A percentile compares a stretch with the other conserved stretches of the same genome.
phyloP scores from a whole-genome alignment of 306 rosid species.

The Rubus parviflorus region DNA sequence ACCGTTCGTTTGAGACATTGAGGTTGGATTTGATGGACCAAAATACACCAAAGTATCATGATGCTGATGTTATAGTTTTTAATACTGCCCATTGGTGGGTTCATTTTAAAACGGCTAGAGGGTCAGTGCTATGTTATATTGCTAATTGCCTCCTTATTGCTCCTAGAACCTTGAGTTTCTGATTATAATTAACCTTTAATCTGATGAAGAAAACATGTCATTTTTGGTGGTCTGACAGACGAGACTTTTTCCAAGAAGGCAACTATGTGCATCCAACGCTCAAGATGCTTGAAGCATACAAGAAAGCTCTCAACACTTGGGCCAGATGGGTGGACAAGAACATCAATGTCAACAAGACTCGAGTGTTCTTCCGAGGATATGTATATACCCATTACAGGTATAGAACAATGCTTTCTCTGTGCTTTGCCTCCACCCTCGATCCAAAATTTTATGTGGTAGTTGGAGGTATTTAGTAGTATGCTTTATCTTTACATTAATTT shows the following conservation, averaged over 20 bases:
- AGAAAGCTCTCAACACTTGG: conserved; percentile 88
- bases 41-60: conserved; percentile 60
- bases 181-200: background rate
- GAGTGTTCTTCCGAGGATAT: conserved; percentile 87
- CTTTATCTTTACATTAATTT: background rate
- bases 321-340: conserved; percentile 70
- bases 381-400: conserved; percentile 81
- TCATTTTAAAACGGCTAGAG: conserved; percentile 86
- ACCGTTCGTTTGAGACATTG: conserved; percentile 70
- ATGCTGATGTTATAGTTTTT: conserved; percentile 82
- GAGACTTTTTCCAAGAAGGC: conserved; percentile 95
- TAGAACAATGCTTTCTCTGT: background rate
- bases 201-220: conserved; percentile 7
- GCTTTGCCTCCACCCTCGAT: background rate
- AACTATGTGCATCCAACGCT: conserved; percentile 67
- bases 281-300: conserved; percentile 73
- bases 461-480: background rate
- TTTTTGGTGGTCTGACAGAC: conserved; percentile 47
- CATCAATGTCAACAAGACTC: conserved; percentile 62
- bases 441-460: background rate
- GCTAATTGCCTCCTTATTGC: conserved; percentile 1
- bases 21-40: conserved; percentile 91
- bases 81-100: conserved; percentile 99
- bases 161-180: conserved; percentile 2
- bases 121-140: conserved; percentile 49